Base-by-base conservation (phyloP, 2,329 filamentous ascomycete species). In the Mycosphaerella arachidis region DNA sequence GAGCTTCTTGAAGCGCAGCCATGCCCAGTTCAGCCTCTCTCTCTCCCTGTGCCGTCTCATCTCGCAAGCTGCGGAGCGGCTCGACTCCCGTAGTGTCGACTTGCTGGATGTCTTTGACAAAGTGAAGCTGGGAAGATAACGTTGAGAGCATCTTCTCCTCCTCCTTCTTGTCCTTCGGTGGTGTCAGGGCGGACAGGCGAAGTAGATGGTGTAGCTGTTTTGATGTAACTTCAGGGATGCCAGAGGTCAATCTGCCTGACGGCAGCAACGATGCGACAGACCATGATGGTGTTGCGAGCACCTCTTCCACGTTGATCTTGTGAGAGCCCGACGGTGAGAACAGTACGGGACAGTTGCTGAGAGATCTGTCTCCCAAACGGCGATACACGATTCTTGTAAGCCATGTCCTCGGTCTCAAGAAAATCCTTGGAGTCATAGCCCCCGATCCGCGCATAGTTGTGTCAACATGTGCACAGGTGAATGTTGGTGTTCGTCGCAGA, bases 121-220 rank as follows among this genome's bases (percentile, higher is more conserved):
- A 99, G 70, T 89, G 88, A 0, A 99, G 83, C 72, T 99, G 94
- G 33, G 89, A 86, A 55, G 87, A 82, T 1, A 99, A 82, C 1
- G 88, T 92, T 24, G 82, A 72, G 3, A 96, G 82, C 84, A 96
- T 91, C 29, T 80, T 76, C 0, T 78, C 69, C 72, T 96, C 88
- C 67, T 92, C 87, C 55, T 79, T 79, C 1, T 78, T 65, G 1
- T 80, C 80, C 18, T 80, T 76, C 0, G 93, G 92, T 1, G 82
- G 82, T 0, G 93, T 92, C 0, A 99, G 86, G 13, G 93, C 92
- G 4, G 92, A 96, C 43, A 97, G 86, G 18, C 90, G 89, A 37
- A 97, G 86, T 9, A 97, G 86, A 74, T 97, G 93, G 67, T 85
- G 86, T 0, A 97, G 83, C 73, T 91, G 86, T 48, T 84, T 72